These are phyloP conservation scores for Xylariomycetidae sp. DNA, from an alignment of 2,329 filamentous ascomycete species.

Conservation along the genomic window DNA sequence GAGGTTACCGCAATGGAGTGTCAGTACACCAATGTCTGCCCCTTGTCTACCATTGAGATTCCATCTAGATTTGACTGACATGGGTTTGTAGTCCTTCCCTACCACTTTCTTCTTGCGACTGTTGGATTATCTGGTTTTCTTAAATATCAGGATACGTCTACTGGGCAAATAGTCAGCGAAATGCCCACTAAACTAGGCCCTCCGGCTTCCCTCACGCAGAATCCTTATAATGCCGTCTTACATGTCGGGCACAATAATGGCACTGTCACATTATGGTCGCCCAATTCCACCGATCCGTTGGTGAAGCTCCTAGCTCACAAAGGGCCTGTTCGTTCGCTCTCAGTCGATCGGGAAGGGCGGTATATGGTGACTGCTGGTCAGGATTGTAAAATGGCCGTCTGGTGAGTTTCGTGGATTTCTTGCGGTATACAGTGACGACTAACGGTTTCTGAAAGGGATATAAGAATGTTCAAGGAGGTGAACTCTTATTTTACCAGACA, in stretches of 20 bases:
- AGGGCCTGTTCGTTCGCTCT: slow-evolving; percentile 80
- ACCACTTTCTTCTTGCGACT: slow-evolving; percentile 89
- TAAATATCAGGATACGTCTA: slow-evolving; percentile 94
- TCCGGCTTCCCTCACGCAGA: slow-evolving; percentile 79
- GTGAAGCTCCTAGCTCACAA: slow-evolving; percentile 89
- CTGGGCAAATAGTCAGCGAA: slow-evolving; percentile 82
- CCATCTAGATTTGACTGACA: no score
- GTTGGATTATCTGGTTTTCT: slow-evolving; percentile 67
- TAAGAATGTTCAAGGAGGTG: slow-evolving; percentile 89
- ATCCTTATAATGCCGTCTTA: slow-evolving; percentile 86
- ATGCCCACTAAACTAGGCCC: slow-evolving; percentile 79
- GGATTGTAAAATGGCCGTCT: slow-evolving; percentile 81
- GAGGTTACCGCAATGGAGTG: slow-evolving; percentile 91
- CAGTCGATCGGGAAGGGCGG: slow-evolving; percentile 81
- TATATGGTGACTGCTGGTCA: slow-evolving; percentile 96
- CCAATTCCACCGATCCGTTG: slow-evolving; percentile 72
- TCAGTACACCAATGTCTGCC: no score
- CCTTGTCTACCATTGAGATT: no score
- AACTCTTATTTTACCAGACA: slow-evolving; percentile 81
- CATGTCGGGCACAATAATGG: slow-evolving; percentile 95
- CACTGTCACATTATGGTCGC: slow-evolving; percentile 91
- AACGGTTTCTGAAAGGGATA: slow-evolving; percentile 62
- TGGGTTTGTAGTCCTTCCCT: no score
- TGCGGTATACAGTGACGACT: slow-evolving; percentile 7
- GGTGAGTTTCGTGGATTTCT: not conserved